phyloP scores from a whole-genome alignment of 2,329 filamentous ascomycete genomes.

The Penicillium brasilianum region DNA sequence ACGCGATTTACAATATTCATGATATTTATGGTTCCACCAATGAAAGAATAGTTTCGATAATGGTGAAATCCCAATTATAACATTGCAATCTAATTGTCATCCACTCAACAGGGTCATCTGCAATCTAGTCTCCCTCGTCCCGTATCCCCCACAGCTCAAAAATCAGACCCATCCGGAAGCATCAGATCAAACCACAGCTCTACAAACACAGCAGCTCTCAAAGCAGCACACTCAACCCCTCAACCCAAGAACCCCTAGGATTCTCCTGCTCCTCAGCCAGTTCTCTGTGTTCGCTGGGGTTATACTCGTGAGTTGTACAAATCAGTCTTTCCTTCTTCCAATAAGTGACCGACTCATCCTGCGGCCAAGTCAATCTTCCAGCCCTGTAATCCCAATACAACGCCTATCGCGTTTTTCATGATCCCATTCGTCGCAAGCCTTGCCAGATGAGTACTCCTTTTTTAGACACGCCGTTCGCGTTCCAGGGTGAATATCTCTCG shows the following conservation, averaged over 20 bases:
- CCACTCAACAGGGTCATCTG: not conserved
- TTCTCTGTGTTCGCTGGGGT: not conserved
- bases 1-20: not conserved
- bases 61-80: not conserved
- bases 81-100: not conserved
- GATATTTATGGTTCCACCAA: not conserved
- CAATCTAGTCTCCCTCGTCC: not conserved
- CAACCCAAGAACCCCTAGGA: not conserved
- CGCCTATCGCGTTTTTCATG: too few species aligned
- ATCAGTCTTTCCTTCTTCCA: not conserved
- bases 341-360: too few species aligned
- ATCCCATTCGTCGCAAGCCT: too few species aligned
- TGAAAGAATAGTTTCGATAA: not conserved
- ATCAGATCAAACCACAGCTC: not conserved
- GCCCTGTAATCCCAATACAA: too few species aligned
- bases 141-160: too few species aligned
- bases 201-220: not conserved
- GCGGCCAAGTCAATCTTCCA: too few species aligned
- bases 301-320: not conserved
- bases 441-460: too few species aligned
- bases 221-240: not conserved
- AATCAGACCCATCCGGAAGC: too few species aligned
- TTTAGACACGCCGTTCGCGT: too few species aligned
- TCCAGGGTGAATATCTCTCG: too few species aligned
- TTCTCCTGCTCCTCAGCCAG: not conserved